Conservation (phyloP, 495 filamentous ascomycete species). For the Lasiosphaeris hirsuta region DNA sequence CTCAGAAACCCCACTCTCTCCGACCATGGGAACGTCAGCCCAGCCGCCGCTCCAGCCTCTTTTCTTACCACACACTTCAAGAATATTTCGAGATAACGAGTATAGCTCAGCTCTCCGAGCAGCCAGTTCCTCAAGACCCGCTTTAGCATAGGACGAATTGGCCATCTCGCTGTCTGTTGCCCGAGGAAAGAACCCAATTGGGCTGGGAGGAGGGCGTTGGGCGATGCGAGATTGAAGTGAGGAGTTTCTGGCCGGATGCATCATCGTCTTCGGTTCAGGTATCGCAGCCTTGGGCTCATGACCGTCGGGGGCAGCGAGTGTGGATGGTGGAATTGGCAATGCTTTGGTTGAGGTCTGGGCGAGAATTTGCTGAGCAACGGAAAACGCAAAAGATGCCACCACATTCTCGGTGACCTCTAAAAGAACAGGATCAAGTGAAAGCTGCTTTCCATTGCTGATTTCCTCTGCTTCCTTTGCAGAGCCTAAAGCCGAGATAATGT, state of each 20-base stretch:
- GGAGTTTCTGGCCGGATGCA: constrained; percentile 55
- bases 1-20: constrained; percentile 43
- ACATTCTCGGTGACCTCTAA: constrained; percentile 70
- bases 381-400: constrained; percentile 80
- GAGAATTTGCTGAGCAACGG: constrained; percentile 72
- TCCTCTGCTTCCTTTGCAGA: constrained; percentile 25
- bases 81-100: constrained; percentile 70
- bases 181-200: constrained; percentile 41
- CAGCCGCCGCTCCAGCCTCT: constrained; percentile 77
- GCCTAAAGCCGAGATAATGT: constrained; percentile 54
- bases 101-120: constrained; percentile 76
- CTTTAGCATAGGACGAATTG: constrained; percentile 46
- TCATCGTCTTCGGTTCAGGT: constrained; percentile 61
- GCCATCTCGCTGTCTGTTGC: constrained; percentile 30
- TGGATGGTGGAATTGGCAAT: constrained; percentile 62
- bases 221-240: constrained; percentile 42
- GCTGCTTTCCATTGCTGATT: constrained; percentile 9
- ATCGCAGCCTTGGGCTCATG: constrained; percentile 52
- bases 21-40: constrained; percentile 59
- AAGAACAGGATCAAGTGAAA: constrained; percentile 27
- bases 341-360: constrained; percentile 69
- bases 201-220: constrained; percentile 40
- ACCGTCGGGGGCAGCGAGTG: constrained; percentile 40
- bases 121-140: constrained; percentile 79
- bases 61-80: constrained; percentile 69